Percentiles rank a stretch among this genome's conserved stretches.
Evolutionary conservation across 169 alveolate species (phyloP).

Genomic region (Cystoisospora suis): DNA sequence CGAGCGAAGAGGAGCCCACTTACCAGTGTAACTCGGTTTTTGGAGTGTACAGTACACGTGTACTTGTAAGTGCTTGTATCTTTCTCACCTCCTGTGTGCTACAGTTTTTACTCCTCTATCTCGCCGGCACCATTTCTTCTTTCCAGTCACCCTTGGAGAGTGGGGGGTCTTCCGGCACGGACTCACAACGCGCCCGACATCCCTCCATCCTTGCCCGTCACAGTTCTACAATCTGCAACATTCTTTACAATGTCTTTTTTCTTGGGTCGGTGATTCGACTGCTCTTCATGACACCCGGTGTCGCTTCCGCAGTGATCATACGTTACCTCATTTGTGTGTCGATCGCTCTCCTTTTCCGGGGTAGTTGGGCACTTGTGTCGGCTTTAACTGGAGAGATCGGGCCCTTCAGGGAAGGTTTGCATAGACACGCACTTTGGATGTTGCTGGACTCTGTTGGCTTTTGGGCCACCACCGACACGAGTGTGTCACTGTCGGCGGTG

Average conservation of each 20-base stretch:
- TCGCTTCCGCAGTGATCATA: slow-evolving; percentile 10
- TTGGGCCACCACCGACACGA: not conserved
- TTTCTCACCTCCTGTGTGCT: not conserved
- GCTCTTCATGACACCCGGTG: not conserved
- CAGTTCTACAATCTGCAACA: not conserved
- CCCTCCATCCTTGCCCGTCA: not conserved
- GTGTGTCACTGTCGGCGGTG: not conserved
- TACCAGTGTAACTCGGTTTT: not conserved
- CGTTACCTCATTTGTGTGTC: slow-evolving; percentile 8
- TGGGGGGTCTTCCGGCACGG: not conserved
- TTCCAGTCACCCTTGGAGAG: not conserved
- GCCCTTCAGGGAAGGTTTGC: too few species aligned
- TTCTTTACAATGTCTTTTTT: not conserved
- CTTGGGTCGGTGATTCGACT: not conserved
- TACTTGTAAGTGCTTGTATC: not conserved
- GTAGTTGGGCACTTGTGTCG: not conserved
- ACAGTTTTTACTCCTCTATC: not conserved
- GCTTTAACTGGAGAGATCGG: too few species aligned
- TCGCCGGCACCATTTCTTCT: not conserved
- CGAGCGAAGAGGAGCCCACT: not conserved
- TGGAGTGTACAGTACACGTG: not conserved
- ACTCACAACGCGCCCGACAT: not conserved
- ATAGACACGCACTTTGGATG: not conserved
- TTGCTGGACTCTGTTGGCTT: not conserved
- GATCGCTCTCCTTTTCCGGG: not conserved